Base-by-base conservation (phyloP, 805 yeast species). In the Zygotorulaspora florentina region DNA sequence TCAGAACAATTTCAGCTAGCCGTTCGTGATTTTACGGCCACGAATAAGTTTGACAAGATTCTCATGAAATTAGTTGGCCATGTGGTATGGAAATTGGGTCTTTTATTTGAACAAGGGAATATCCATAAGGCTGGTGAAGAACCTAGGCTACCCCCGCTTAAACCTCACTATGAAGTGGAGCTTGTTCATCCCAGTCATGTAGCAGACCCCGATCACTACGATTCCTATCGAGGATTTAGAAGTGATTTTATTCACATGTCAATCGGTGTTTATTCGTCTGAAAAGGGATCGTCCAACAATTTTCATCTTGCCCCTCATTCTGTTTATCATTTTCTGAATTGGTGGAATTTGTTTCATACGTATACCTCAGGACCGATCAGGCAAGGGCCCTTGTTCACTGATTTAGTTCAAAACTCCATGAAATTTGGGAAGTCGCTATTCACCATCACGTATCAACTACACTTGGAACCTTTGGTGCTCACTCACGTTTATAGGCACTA, bases 301-400 rank as follows among this genome's bases (percentile, higher is more conserved):
- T 73, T 83, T 3, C 87, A 88, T 59, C 65, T 89, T 42, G 76
- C 88, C 2, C 96, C 96, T 1, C 71, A 73, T n/a, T 72, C 81
- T 0, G 71, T 87, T 48, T 55, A 68, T 1, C 91, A 84, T 52
- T 88, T 89, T 65, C 73, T 78, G 52, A 65, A 64, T 9, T 90
- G 97, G 97, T 88, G 96, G 95, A 66, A 70, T 29, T 71, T 85
- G 49, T 89, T 89, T 62, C 75, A 79, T 30, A 81, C 89, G n/a
- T 81, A 81, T 47, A 73, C 85, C 54, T 80, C 88, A 42, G 75
- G 91, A 10, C 96, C 96, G 0, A 73, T 87, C 18, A 72, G 91
- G 43, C 73, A 75, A 39, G 96, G 96, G 0, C 66, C 72, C 1
- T 61, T 90, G 29, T 89, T 87, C 65, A 76, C 78, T 0, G 76